Conservation (phyloP, 148 eudicot species). For the Camellia lanceoleosa region DNA sequence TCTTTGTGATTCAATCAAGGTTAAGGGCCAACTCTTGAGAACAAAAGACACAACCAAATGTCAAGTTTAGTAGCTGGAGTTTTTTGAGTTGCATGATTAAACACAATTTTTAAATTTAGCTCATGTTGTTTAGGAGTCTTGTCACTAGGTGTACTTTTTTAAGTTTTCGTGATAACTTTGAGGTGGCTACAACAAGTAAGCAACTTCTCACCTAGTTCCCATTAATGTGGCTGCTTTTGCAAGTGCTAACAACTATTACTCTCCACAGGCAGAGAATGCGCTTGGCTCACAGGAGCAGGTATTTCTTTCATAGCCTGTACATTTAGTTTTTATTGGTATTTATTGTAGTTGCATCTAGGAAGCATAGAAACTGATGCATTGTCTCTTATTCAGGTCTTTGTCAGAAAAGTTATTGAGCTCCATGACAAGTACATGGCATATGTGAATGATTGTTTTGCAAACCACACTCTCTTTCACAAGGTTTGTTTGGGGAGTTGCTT, state of each 20-base stretch:
- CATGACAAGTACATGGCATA: conserved; percentile 42
- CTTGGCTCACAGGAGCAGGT: conserved; percentile 40
- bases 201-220: background rate
- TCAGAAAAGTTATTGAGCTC: conserved; percentile 39
- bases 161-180: background rate
- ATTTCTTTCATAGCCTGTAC: background rate
- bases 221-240: background rate
- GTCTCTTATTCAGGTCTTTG: conserved; percentile 26
- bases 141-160: background rate
- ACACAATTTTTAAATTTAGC: background rate
- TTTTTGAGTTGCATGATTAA: background rate
- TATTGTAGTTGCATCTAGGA: background rate
- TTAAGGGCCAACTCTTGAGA: background rate
- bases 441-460: conserved; percentile 30
- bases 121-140: background rate
- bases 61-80: background rate
- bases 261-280: conserved; percentile 25
- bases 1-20: background rate
- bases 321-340: background rate
- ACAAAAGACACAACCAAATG: no score
- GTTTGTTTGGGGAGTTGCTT: conserved; percentile 10
- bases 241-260: conserved; percentile 11
- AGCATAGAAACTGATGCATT: conserved; percentile 15
- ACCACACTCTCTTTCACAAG: conserved; percentile 45
- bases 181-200: background rate